Base-by-base conservation (phyloP, 345 rosid species). In the Trapa incisa region DNA sequence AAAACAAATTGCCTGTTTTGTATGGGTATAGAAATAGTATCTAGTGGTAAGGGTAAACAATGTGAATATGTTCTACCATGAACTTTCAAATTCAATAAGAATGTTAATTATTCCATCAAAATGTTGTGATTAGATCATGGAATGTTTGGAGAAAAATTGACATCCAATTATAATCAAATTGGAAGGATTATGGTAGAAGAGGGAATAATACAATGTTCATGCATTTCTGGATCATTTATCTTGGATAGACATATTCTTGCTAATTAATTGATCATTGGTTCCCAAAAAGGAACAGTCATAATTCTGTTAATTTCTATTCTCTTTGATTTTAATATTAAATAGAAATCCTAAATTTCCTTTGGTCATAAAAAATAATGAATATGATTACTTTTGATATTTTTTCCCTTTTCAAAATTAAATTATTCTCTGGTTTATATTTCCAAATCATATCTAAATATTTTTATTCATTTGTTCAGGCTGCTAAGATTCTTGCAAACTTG, bases 401-500 rank as follows among this genome's bases (percentile, higher is more conserved):
- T 17, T 52, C n/a, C n/a, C n/a, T 17, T 3, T 8, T 8, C n/a
- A 29, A 15, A 52, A 8, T 15, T 17, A 22, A 22, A 22, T 22
- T 22, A 22, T 52, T 17, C n/a, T 22, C 57, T 52, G 2, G 1
- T 8, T 6, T 22, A 15, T 58, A 6, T 33, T 58, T 58, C 35
- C 4, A 29, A 3, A 11, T 32, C 33, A 35, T 9, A 1, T 3
- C 38, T 58, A 35, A 58, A 11, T 33, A 58, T 35, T 58, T 58
- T 50, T 50, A 15, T 50, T 50, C 14, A 35, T 58, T 12, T 32
- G 32, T 35, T 32, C 81, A 92, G 98, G 98, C 97, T 52, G 76
- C 86, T 0, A 87, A 77, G 70, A 50, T 89, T 68, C 73, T 92
- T 74, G 96, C 93, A 13, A 83, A 79, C 76, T 73, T 92, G 75